Conservation (phyloP, 2,329 filamentous ascomycete species). For the Trichoderma sp. region DNA sequence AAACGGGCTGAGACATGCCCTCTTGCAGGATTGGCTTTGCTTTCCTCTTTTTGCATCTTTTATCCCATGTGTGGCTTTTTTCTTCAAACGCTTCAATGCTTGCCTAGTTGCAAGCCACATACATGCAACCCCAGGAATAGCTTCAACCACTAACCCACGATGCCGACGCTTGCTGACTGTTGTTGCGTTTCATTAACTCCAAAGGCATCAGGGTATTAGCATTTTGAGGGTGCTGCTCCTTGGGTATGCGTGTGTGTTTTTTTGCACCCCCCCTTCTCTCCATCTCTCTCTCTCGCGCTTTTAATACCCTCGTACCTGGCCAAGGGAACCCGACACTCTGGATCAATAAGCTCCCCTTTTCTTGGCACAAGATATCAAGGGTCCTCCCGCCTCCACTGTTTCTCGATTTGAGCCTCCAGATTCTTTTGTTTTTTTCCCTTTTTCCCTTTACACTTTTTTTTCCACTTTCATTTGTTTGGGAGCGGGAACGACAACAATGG, state of each 20-base stretch:
- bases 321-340: neutral
- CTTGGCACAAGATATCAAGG: neutral
- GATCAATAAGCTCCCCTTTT: neutral
- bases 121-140: neutral
- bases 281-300: neutral
- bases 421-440: neutral
- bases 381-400: neutral
- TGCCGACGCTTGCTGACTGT: neutral
- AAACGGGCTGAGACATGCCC: neutral
- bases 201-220: neutral
- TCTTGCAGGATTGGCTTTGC: neutral
- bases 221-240: neutral
- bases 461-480: neutral
- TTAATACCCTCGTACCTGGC: neutral
- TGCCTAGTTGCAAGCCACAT: conserved; percentile 15
- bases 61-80: neutral
- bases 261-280: neutral
- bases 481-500: conserved; percentile 34
- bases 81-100: neutral
- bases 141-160: neutral
- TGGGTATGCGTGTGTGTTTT: neutral
- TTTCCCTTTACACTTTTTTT: neutral
- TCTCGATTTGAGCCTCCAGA: neutral
- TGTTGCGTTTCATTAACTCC: conserved; percentile 7
- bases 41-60: neutral